phyloP scores from a whole-genome alignment of 2,329 filamentous ascomycete species.

The Byssoonygena ceratinophila region DNA sequence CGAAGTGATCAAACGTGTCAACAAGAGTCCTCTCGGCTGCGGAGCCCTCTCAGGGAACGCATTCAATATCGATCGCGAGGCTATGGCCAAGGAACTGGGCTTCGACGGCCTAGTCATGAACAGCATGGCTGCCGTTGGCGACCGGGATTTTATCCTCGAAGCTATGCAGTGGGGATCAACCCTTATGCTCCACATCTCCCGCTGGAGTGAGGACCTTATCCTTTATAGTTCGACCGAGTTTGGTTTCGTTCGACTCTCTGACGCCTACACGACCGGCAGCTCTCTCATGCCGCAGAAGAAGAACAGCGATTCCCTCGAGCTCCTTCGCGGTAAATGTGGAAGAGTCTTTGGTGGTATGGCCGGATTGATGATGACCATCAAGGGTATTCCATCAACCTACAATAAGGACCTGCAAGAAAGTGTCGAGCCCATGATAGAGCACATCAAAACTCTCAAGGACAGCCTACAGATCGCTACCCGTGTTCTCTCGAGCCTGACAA shows the following conservation, averaged over 20 bases:
- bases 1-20: conserved; percentile 63
- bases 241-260: conserved; percentile 62
- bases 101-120: conserved; percentile 68
- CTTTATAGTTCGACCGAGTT: conserved; percentile 70
- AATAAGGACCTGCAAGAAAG: conserved; percentile 90
- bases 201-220: conserved; percentile 79
- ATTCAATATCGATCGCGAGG: conserved; percentile 68
- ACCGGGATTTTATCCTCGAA: conserved; percentile 75
- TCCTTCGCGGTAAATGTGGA: conserved; percentile 67
- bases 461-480: conserved; percentile 74
- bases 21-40: conserved; percentile 58
- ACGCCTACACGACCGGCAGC: conserved; percentile 69
- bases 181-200: conserved; percentile 67
- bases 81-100: conserved; percentile 68
- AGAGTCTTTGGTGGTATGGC: conserved; percentile 71
- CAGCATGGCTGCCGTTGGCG: conserved; percentile 63
- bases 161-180: conserved; percentile 68
- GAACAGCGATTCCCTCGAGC: conserved; percentile 60
- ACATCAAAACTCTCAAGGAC: conserved; percentile 68
- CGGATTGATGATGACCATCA: conserved; percentile 64
- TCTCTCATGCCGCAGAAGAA: conserved; percentile 78
- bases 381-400: conserved; percentile 70
- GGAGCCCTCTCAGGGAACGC: conserved; percentile 73
- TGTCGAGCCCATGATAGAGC: conserved; percentile 74
- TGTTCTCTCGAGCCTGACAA: conserved; percentile 61